phyloP scores from a whole-genome alignment of 2,329 filamentous ascomycete species.

The Epichloe glyceriae region DNA sequence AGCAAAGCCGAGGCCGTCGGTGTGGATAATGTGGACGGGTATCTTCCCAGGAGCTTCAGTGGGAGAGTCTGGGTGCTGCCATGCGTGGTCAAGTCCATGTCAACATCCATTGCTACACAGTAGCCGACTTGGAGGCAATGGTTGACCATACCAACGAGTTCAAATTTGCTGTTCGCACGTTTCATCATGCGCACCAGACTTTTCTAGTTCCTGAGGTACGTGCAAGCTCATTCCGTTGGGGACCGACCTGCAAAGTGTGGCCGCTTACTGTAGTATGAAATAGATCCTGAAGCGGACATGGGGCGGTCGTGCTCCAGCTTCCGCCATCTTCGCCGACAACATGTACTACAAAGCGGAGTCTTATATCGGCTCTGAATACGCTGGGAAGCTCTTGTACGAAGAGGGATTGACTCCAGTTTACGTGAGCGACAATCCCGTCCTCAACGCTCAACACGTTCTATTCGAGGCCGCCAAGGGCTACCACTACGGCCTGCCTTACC shows the following conservation, averaged over 20 bases:
- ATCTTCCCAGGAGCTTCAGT: slow-evolving; percentile 50
- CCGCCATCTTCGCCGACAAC: slow-evolving; percentile 56
- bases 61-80: slow-evolving; percentile 50
- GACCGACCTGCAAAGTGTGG: background rate
- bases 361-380: slow-evolving; percentile 50
- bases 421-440: slow-evolving; percentile 57
- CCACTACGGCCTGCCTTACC: slow-evolving; percentile 47
- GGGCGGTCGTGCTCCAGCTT: slow-evolving; percentile 39
- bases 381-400: slow-evolving; percentile 53
- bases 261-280: background rate
- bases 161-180: slow-evolving; percentile 50
- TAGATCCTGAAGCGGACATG: slow-evolving; percentile 43
- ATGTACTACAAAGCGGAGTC: slow-evolving; percentile 62
- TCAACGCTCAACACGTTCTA: slow-evolving; percentile 57
- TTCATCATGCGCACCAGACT: slow-evolving; percentile 58
- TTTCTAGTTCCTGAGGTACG: slow-evolving; percentile 50
- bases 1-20: slow-evolving; percentile 37
- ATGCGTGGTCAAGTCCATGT: slow-evolving; percentile 55
- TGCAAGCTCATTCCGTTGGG: background rate
- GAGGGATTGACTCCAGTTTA: slow-evolving; percentile 52
- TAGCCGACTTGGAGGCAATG: slow-evolving; percentile 56
- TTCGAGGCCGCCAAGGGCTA: slow-evolving; percentile 50
- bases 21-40: slow-evolving; percentile 36
- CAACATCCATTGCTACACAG: slow-evolving; percentile 61
- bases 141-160: slow-evolving; percentile 62